These are phyloP conservation scores for Halophytophthora batemanensis DNA, from an alignment of 352 stramenopile genomes.

Conservation along the genomic window DNA sequence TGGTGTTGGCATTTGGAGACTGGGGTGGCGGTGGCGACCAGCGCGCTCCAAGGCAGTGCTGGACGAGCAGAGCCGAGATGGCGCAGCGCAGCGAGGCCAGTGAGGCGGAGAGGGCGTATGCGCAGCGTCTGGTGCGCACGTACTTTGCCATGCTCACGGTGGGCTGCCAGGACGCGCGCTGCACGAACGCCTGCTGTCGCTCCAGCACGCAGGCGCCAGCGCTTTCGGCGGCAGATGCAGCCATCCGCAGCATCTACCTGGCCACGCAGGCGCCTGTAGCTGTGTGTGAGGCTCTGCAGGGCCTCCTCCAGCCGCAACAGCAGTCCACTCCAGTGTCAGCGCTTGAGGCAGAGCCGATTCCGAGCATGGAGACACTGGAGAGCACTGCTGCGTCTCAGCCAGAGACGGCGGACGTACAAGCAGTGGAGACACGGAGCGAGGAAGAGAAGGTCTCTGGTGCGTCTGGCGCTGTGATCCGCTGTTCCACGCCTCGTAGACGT, in stretches of 20 bases:
- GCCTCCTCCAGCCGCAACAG: background rate
- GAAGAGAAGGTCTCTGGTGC: no score
- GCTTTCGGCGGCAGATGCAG: conserved; percentile 40
- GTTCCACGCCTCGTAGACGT: conserved; percentile 46
- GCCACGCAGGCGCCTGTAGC: conserved; percentile 38
- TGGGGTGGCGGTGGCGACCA: no score
- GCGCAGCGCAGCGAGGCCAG: conserved; percentile 3
- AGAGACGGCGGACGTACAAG: conserved; percentile 27
- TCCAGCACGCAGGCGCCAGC: conserved; percentile 20
- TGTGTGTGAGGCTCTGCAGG: conserved; percentile 21
- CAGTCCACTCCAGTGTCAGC: background rate
- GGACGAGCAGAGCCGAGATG: background rate
- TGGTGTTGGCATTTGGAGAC: no score
- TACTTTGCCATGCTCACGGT: conserved; percentile 68
- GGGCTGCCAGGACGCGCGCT: conserved; percentile 34
- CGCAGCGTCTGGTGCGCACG: conserved; percentile 44
- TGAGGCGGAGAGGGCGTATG: conserved; percentile 31
- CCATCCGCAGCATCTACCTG: conserved; percentile 45
- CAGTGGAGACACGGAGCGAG: conserved; percentile 5
- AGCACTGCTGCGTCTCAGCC: conserved; percentile 6
- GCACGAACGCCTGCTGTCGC: conserved; percentile 35
- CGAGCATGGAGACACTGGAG: conserved; percentile 7
- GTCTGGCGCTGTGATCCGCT: background rate
- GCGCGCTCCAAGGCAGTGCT: no score
- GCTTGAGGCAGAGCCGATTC: background rate